Evolutionary conservation across 768 basidiomycete species (phyloP), one percentile per base, ranked within the genome.

Genomic region (Termitomyces sp.): DNA sequence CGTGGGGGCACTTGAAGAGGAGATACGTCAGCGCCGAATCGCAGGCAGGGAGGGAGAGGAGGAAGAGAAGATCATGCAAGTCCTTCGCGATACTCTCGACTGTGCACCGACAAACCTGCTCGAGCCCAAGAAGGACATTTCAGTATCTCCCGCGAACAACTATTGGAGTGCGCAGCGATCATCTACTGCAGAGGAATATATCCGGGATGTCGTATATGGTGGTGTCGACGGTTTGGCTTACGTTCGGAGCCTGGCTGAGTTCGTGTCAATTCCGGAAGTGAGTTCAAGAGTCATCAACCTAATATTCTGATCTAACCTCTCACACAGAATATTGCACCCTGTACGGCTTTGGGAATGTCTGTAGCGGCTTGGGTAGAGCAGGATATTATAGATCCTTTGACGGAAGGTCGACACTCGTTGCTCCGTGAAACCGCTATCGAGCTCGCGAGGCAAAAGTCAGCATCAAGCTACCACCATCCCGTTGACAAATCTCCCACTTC

Each of bases 161-260:
- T 86, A 85, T 63, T 90, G 84, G 82, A 79, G 75, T 24, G 69
- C 75, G 13, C 75, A 75, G 53, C 75, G 78, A 6, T 84, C 82
- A 13, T 70, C 71, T n/a, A 78, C 81, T 24, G 89, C 82, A 2
- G 87, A 90, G 72, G 80, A 78, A n/a, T 90, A 88, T 66, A 50
- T 92, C 18, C 74, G 81, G 20, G 88, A 91, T 68, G 69, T 91
- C n/a, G 90, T 92, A 0, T 92, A 92, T 68, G 91, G 91, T 0
- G 90, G 91, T 50, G 78, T 85, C 0, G 89, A 91, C 59, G 91
- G 91, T 1, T 73, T 86, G 32, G 91, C 91, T 6, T 92, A 92
- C 70, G 81, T 88, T 56, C 79, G 88, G 62, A 92, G 91, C 69
- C 67, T 93, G 58, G 90, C 90, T 28, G 87, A 90, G 71, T 93